Percentiles rank a stretch among this genome's conserved stretches.
phyloP scores from a whole-genome alignment of 2,329 filamentous ascomycete genomes.

The Cladophialophora yegresii region DNA sequence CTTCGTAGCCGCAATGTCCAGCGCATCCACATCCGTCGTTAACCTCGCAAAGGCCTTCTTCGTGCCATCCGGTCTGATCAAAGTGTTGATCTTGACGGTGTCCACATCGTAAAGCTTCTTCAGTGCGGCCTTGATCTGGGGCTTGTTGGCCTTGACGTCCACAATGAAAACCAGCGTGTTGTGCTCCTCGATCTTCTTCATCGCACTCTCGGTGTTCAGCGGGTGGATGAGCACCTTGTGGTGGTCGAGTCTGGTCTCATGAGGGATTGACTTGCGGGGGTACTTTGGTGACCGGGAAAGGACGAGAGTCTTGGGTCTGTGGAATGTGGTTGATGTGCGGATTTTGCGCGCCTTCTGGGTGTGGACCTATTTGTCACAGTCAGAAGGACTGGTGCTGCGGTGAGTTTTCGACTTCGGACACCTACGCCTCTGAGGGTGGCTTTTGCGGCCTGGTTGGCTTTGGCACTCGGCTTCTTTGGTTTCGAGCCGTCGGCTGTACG shows the following conservation, averaged over 20 bases:
- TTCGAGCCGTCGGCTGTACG: conserved; percentile 31
- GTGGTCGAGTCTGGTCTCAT: conserved; percentile 89
- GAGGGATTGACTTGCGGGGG: conserved; percentile 90
- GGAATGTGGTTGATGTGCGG: conserved; percentile 90
- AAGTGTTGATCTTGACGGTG: conserved; percentile 98
- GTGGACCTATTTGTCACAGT: conserved; percentile 56
- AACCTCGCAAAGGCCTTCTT: conserved; percentile 99
- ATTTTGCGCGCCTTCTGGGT: conserved; percentile 91
- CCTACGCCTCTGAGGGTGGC: conserved; percentile 93
- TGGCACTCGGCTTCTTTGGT: conserved; percentile 62
- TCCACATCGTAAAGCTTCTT: conserved; percentile 99
- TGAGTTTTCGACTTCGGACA: conserved; percentile 31
- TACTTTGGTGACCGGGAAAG: conserved; percentile 92
- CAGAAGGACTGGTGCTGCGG: conserved; percentile 4
- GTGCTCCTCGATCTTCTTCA: conserved; percentile 99
- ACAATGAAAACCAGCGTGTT: conserved; percentile 99
- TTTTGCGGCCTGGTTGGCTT: conserved; percentile 93
- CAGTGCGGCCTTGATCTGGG: conserved; percentile 95
- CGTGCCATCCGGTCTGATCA: conserved; percentile 90
- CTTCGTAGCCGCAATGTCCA: conserved; percentile 99
- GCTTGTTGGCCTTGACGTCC: conserved; percentile 98
- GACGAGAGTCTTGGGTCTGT: conserved; percentile 93
- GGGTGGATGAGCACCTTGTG: conserved; percentile 98
- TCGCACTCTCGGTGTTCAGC: conserved; percentile 98
- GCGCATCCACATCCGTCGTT: conserved; percentile 93